phyloP scores from a whole-genome alignment of 805 yeast genomes.

The Kuraishia borneana region DNA sequence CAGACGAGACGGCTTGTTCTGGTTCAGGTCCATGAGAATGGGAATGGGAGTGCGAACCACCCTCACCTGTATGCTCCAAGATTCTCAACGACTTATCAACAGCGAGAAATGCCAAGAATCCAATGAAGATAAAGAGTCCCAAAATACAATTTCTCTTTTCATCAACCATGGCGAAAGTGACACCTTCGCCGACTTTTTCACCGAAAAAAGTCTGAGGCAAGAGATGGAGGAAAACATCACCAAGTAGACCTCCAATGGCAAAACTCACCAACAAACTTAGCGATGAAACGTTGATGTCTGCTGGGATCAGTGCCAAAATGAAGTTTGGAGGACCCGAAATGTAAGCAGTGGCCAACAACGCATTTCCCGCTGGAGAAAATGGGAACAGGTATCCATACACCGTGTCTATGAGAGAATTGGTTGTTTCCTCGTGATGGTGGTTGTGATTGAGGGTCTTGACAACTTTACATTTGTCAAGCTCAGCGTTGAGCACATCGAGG shows the following conservation, averaged over 20 bases:
- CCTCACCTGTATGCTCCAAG: conserved; percentile 24
- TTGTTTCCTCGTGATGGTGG: conserved; percentile 5
- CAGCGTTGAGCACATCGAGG: conserved; percentile 19
- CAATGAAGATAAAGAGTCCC: conserved; percentile 47
- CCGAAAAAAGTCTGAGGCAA: conserved; percentile 60
- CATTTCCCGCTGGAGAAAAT: conserved; percentile 48
- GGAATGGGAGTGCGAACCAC: conserved; percentile 25
- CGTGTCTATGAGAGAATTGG: conserved; percentile 10
- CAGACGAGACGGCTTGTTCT: conserved; percentile 6
- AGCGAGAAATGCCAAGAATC: conserved; percentile 48
- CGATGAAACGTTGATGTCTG: conserved; percentile 37
- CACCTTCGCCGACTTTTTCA: conserved; percentile 29
- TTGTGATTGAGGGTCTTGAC: conserved; percentile 25
- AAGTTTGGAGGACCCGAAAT: conserved; percentile 58
- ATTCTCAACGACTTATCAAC: conserved; percentile 53
- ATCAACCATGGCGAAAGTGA: conserved; percentile 37
- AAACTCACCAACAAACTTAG: conserved; percentile 51
- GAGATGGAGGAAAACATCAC: conserved; percentile 64
- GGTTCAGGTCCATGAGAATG: conserved; percentile 24
- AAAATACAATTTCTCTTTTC: conserved; percentile 34
- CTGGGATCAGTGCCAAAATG: conserved; percentile 44
- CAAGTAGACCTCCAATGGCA: conserved; percentile 68
- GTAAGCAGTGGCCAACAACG: conserved; percentile 51
- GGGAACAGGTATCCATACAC: conserved; percentile 34
- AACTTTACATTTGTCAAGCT: conserved; percentile 23